Evolutionary conservation across 2,329 filamentous ascomycete genomes (phyloP).

Genomic region (Fusarium piperis): DNA sequence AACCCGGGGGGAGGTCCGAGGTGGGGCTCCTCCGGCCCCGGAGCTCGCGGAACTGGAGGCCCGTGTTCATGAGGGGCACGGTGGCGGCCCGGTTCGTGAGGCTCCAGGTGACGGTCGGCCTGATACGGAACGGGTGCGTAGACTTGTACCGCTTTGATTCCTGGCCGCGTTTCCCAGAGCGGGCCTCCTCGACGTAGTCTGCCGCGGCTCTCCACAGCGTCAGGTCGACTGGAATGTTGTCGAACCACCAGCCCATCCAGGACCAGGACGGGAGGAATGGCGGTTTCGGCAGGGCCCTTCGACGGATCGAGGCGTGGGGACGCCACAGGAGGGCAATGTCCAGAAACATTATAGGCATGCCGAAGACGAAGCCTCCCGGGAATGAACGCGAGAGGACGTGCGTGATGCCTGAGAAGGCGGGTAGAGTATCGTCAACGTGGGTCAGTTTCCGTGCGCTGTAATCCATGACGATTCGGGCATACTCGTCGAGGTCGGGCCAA

Average conservation of each 20-base stretch:
- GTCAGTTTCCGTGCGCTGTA: constrained; percentile 54
- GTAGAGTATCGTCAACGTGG: constrained; percentile 53
- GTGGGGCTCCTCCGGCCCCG: constrained; percentile 46
- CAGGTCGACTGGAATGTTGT: constrained; percentile 54
- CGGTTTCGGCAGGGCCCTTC: constrained; percentile 48
- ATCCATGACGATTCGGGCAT: constrained; percentile 55
- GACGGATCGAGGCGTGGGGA: constrained; percentile 54
- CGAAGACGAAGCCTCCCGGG: constrained; percentile 55
- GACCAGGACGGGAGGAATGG: constrained; percentile 57
- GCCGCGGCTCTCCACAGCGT: constrained; percentile 54
- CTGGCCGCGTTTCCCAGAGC: constrained; percentile 44
- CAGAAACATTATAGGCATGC: constrained; percentile 58
- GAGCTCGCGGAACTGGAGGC: constrained; percentile 52
- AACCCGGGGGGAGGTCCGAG: constrained; percentile 50
- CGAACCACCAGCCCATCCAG: constrained; percentile 61
- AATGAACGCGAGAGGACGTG: constrained; percentile 54
- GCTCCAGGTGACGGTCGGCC: constrained; percentile 50
- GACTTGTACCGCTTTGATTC: constrained; percentile 49
- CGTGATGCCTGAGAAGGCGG: constrained; percentile 56
- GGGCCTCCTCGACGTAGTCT: constrained; percentile 54
- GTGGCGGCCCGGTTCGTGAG: constrained; percentile 52
- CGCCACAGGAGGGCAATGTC: constrained; percentile 57
- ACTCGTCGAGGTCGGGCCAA: constrained; percentile 59
- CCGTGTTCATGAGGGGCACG: constrained; percentile 49
- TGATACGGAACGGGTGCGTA: constrained; percentile 51